Base-by-base conservation (phyloP, 2,329 filamentous ascomycete genomes). In the Talaromyces sp. region DNA sequence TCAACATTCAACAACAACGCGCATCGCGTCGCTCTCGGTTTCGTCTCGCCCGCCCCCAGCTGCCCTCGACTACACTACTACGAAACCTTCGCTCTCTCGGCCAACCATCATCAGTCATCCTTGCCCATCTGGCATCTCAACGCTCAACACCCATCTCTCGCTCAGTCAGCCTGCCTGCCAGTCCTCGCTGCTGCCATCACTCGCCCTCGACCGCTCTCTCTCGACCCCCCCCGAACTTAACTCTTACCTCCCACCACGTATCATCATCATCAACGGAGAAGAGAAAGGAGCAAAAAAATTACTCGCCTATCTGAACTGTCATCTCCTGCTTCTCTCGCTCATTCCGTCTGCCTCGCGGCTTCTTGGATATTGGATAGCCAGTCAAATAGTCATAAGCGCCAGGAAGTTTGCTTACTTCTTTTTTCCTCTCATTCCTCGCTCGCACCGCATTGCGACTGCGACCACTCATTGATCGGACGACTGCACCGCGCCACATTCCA, bases 401-500 rank as follows among this genome's bases (percentile, higher is more conserved):
- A 25, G 44, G 19, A 25, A 47, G 22, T 47, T 25, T 19, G 11
- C 44, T 25, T 47, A 8, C 22, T 47, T 30, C 25, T 11, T 53
- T 11, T 47, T 30, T 30, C 49, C 25, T 22, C 25, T 28, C 49
- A 53, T 53, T 53, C 49, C 27, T 53, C 49, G 49, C 15, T 22
- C 49, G 17, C 49, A 27, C 49, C 15, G 49, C 17, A n/a, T 30
- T 53, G 27, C 25, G 49, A 27, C 49, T 30, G 28, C 49, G 25
- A 53, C 49, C 49, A 53, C 49, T 53, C 49, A 51, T 53, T 4
- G 1, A n/a, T 53, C 49, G 49, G 19, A 30, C 27, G 22, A 53
- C 49, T 56, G 36, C 30, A 32, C 42, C 27, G 49, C 36, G 44
- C 59, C 22, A 25, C 59, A 63, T 63, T 63, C 62, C 53, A 59